Base-by-base conservation (phyloP, 805 yeast genomes). In the Lipomyces sp. region DNA sequence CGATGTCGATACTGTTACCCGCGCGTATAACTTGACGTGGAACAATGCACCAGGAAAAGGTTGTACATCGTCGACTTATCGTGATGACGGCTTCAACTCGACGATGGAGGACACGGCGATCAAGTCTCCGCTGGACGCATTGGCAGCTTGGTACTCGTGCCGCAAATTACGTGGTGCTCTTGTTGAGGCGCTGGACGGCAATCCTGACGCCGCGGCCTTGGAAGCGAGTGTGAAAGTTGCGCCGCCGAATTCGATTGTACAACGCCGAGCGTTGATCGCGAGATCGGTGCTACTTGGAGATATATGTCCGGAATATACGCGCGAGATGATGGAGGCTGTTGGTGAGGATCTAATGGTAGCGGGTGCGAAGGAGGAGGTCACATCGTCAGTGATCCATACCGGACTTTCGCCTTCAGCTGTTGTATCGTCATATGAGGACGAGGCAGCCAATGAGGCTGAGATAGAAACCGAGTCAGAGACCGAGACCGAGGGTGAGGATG, bases 91-190 rank as follows among this genome's bases (percentile, higher is more conserved):
- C 4, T 34, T 71, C n/a, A 62, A 58, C 59, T 59, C 73, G 5
- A 71, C 72, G 18, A 53, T 66, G 37, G 60, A 65, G 35, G 77
- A 74, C 57, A 53, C 67, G n/a, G 62, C 73, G 4, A 65, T 73
- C 33, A 67, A 66, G 56, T 66, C 75, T 34, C 72, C 74, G 15
- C 65, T 76, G 7, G 79, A 77, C 57, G 71, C 71, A 2, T 57
- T 76, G 50, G 75, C 77, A 11, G 74, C 74, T 13, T 76, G 74
- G 75, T 69, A 70, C 64, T 69, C 77, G 8, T 64, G 71, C 60
- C 64, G 70, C 35, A 62, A 67, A 33, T 69, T 74, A 24, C 73
- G 76, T 24, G 66, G 64, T 18, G 73, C 65, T 15, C 68, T 76
- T 48, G 62, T 66, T 30, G 69, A 64, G 37, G 57, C 60, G 33